Evolutionary conservation across 345 rosid genomes (phyloP), one percentile per base, ranked within the genome.

Genomic region (Bruguiera parviflora): DNA sequence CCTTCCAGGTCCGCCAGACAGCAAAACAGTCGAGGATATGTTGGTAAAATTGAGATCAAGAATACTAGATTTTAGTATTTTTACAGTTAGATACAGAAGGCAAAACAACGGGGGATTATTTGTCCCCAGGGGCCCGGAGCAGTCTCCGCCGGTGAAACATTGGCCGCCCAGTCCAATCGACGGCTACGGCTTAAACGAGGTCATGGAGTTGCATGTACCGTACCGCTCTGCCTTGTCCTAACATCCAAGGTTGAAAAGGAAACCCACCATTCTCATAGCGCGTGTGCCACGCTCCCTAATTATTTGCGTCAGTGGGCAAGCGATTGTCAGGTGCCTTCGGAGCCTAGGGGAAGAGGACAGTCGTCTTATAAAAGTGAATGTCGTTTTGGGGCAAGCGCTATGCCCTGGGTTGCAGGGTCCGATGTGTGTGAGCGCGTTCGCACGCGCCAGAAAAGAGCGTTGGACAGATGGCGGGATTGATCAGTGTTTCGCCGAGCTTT

Each of bases 121-220:
- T 19, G 66, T 56, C 58, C 76, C 58, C 61, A 1, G 0, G 28
- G 51, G 37, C 58, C 58, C 39, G n/a, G n/a, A 32, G 11, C 16
- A 7, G 5, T 51, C 43, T 72, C 69, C 47, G 71, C 67, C 69
- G 67, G 72, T 71, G 62, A 47, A 75, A 80, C 75, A 65, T 22
- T 27, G 70, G 71, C 81, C 85, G 72, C 81, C 58, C 59, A 37
- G 25, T 75, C 35, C 4, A 15, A 18, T 83, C 81, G 51, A 85
- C 74, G 80, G 83, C 31, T 46, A 64, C 32, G 62, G 53, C 10
- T 76, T 51, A 39, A 22, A 35, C 22, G 16, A n/a, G 63, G 31
- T 28, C 3, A 2, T 56, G 83, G 75, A 67, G 71, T 72, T 51
- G 55, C 43, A 53, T 63, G 67, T 83, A 76, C 81, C 75, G 57